Evolutionary conservation across 805 yeast genomes (phyloP).

Genomic region (Kazachstania africana): DNA sequence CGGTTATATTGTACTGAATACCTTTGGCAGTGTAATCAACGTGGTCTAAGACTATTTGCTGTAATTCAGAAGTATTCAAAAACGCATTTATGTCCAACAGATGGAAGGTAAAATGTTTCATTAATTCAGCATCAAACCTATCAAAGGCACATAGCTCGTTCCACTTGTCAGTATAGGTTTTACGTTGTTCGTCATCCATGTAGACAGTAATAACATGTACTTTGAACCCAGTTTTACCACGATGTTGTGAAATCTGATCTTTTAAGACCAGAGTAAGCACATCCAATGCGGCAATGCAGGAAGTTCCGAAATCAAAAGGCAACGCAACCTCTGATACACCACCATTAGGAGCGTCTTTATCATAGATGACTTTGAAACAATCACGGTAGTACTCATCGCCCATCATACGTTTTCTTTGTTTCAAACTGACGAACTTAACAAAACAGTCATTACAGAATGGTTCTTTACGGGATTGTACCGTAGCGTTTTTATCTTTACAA

Average conservation of each 20-base stretch:
- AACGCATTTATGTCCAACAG: conserved; percentile 33
- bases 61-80: conserved; percentile 21
- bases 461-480: conserved; percentile 22
- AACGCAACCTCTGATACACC: conserved; percentile 34
- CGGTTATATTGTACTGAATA: not conserved
- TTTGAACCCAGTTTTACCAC: conserved; percentile 59
- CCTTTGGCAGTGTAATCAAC: conserved; percentile 14
- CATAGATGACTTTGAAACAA: conserved; percentile 36
- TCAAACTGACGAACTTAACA: conserved; percentile 57
- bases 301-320: conserved; percentile 48
- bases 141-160: conserved; percentile 4
- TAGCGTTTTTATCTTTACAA: conserved; percentile 12
- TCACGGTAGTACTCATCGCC: conserved; percentile 58
- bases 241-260: conserved; percentile 51
- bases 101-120: conserved; percentile 30
- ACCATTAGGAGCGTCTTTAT: conserved; percentile 20
- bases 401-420: conserved; percentile 70
- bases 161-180: conserved; percentile 7
- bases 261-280: conserved; percentile 46
- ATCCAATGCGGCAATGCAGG: conserved; percentile 61
- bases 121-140: conserved; percentile 8
- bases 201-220: conserved; percentile 35
- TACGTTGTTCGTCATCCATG: conserved; percentile 12
- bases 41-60: conserved; percentile 25
- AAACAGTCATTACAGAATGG: conserved; percentile 41